phyloP scores from a whole-genome alignment of 768 basidiomycete species.

The Boletus bicolor region DNA sequence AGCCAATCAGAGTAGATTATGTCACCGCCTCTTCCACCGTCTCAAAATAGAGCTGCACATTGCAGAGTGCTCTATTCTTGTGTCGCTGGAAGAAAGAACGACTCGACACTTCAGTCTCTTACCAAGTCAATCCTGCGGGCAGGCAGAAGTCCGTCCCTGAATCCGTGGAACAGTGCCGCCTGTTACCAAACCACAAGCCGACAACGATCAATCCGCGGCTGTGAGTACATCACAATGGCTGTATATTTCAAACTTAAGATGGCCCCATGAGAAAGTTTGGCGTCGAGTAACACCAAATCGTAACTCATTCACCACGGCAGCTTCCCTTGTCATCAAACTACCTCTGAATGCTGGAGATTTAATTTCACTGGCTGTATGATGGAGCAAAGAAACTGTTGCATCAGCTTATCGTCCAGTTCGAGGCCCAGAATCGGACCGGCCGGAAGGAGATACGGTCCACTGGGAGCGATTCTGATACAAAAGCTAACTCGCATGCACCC shows the following conservation, averaged over 20 bases:
- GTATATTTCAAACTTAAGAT: background rate
- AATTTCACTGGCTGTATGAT: background rate
- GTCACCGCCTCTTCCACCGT: background rate
- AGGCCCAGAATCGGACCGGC: background rate
- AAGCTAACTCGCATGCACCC: background rate
- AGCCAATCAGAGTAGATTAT: constrained; percentile 27
- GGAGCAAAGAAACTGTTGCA: background rate
- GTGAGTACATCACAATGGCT: background rate
- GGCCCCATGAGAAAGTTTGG: background rate
- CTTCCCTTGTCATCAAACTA: background rate
- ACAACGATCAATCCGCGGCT: background rate
- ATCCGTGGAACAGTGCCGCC: background rate
- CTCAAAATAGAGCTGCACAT: background rate
- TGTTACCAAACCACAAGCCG: background rate
- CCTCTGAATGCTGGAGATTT: background rate
- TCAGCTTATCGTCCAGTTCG: background rate
- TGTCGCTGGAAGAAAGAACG: no score
- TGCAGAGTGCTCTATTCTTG: no score
- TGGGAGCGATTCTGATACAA: background rate
- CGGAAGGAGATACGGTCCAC: background rate
- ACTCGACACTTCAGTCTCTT: no score
- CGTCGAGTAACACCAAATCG: no score
- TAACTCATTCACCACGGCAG: no score
- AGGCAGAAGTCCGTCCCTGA: background rate
- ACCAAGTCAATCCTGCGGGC: no score